These are phyloP conservation scores for Pyricularia sp. DNA, from an alignment of 2,329 filamentous ascomycete species.

Conservation along the genomic window DNA sequence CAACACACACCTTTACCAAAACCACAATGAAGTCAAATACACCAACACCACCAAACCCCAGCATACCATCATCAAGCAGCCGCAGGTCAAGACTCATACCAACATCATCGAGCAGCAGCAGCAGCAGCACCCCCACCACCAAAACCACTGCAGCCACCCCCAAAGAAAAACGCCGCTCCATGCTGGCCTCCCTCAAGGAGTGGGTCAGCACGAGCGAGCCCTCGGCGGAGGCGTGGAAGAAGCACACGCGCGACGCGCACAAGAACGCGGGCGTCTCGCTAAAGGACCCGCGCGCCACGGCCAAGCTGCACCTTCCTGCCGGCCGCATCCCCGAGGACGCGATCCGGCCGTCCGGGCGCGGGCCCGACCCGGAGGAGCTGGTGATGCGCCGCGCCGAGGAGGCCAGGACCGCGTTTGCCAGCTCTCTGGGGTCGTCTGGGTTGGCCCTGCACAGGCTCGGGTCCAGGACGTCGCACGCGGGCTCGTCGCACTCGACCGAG, in stretches of 20 bases:
- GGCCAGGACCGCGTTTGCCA: constrained; percentile 14
- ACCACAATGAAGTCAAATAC: background rate
- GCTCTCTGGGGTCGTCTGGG: background rate
- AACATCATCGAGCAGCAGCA: background rate
- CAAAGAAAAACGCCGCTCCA: constrained; percentile 16
- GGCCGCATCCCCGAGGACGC: constrained; percentile 33
- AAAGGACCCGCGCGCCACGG: constrained; percentile 31
- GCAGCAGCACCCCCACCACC: background rate
- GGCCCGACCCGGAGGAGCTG: constrained; percentile 36
- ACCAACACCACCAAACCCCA: background rate
- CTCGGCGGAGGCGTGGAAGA: constrained; percentile 36
- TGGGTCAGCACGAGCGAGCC: constrained; percentile 42
- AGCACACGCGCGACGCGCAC: constrained; percentile 33
- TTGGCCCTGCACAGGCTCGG: background rate
- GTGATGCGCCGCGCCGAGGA: constrained; percentile 24
- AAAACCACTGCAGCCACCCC: background rate
- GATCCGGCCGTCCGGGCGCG: constrained; percentile 32
- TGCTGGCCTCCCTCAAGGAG: constrained; percentile 33
- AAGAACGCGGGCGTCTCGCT: constrained; percentile 32
- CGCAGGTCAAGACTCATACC: background rate
- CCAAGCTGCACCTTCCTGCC: constrained; percentile 36
- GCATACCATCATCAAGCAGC: background rate
- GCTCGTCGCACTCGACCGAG: background rate
- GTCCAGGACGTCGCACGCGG: background rate
- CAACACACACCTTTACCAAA: background rate